Base-by-base conservation (phyloP, 371 early-diverging fungal genomes). In the Smittium culicis region DNA sequence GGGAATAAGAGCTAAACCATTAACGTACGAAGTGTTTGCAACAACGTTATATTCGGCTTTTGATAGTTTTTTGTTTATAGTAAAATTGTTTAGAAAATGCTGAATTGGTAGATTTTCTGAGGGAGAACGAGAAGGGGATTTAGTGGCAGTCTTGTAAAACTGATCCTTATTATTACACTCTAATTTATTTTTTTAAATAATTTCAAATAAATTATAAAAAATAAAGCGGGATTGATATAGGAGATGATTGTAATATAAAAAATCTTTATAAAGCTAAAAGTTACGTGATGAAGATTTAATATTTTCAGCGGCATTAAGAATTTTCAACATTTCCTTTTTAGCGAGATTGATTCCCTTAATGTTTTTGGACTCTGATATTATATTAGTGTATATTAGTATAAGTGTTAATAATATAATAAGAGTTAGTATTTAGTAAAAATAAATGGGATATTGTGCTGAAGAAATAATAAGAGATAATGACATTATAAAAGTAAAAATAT, bases 1-100 rank as follows among this genome's bases (percentile, higher is more conserved):
- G 5, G 90, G 91, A 31, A 88, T 69, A 75, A 82, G 89, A n/a
- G 79, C 75, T 67, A 81, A 81, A 11, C 81, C 79, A 66, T 91
- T 89, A 34, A 91, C 81, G 61, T 78, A 76, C 17, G 91, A 91
- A 17, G 89, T 86, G 28, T 70, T 68, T 59, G 77, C 79, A 24
- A 91, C 68, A 1, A 91, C 83, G 33, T 83, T 79, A 2, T 84
- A 68, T 71, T 91, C 91, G 3, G 73, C 71, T 1, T 64, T 34
- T 1, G 80, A 66, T 27, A 76, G 68, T 62, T 66, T 45, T 45
- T 45, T 45, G 20, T 45, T 45, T 45, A 45, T 45, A 11, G 45
- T 45, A 20, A 45, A 45, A 45, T 45, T 45, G 45, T 45, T 45
- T 45, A 11, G 45, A 45, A n/a, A n/a, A n/a, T n/a, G n/a, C n/a